Conservation (phyloP, 2,329 filamentous ascomycete genomes). For the Juglanconis sp. region DNA sequence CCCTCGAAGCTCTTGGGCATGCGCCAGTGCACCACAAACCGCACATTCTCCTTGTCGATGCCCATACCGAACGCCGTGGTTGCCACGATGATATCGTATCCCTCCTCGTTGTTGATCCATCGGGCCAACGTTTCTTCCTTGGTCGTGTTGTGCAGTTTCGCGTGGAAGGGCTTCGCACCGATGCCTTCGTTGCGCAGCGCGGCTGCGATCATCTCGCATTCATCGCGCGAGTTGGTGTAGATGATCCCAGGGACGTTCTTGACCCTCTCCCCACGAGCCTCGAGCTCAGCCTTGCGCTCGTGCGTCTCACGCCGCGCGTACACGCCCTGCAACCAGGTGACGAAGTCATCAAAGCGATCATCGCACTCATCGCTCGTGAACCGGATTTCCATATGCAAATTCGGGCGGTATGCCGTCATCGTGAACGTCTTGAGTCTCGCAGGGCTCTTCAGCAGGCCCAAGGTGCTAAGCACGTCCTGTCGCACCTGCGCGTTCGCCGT, state of each 20-base stretch:
- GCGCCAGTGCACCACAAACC: constrained; percentile 93
- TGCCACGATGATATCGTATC: constrained; percentile 89
- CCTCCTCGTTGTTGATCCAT: constrained; percentile 70
- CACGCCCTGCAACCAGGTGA: constrained; percentile 72
- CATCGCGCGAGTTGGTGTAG: constrained; percentile 71
- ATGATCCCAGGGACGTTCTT: constrained; percentile 74
- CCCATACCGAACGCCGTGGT: constrained; percentile 98
- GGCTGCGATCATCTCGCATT: constrained; percentile 69
- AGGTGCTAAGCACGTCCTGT: constrained; percentile 74
- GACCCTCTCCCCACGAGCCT: constrained; percentile 48
- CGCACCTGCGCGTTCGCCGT: constrained; percentile 81
- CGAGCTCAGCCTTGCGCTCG: constrained; percentile 57
- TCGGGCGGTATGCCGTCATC: constrained; percentile 79
- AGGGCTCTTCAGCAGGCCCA: constrained; percentile 60
- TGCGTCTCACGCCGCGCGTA: constrained; percentile 64
- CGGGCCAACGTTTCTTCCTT: constrained; percentile 69
- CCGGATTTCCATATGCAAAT: constrained; percentile 86
- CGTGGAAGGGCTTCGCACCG: constrained; percentile 71
- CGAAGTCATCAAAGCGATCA: constrained; percentile 68
- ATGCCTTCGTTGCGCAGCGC: constrained; percentile 66
- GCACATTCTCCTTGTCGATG: constrained; percentile 91
- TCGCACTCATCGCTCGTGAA: constrained; percentile 77
- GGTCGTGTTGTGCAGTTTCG: constrained; percentile 62
- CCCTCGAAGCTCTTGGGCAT: constrained; percentile 92
- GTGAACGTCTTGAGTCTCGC: constrained; percentile 70